Percentiles rank a stretch among this genome's conserved stretches.
Conservation (phyloP, 2,329 filamentous ascomycete species). For the Alternaria postmessia region DNA sequence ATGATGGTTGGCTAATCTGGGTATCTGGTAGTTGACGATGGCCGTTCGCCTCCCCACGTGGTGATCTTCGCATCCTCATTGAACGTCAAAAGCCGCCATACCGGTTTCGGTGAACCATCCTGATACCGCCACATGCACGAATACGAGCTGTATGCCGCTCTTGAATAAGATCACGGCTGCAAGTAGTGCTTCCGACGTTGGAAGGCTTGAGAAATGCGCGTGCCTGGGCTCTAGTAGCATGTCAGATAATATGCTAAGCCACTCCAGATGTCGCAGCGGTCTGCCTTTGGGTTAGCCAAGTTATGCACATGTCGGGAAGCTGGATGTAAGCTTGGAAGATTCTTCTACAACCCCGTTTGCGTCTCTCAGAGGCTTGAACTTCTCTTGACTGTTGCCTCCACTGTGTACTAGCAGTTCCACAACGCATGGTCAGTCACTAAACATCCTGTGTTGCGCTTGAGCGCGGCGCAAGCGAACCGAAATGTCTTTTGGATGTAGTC, state of each 20-base stretch:
- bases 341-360: slow-evolving; percentile 16
- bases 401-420: slow-evolving; percentile 9
- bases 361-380: slow-evolving; percentile 19
- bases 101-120: slow-evolving; percentile 14
- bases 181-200: slow-evolving; percentile 13
- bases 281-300: slow-evolving; percentile 22
- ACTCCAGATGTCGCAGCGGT: slow-evolving; percentile 17
- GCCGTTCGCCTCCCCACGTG: slow-evolving; percentile 35
- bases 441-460: slow-evolving; percentile 32
- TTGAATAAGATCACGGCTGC: slow-evolving; percentile 8
- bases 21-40: slow-evolving; percentile 11
- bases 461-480: slow-evolving; percentile 32
- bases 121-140: slow-evolving; percentile 21
- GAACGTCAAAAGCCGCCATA: slow-evolving; percentile 15
- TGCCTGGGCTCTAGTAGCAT: slow-evolving; percentile 14
- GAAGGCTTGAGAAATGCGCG: slow-evolving; percentile 13
- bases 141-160: slow-evolving; percentile 15
- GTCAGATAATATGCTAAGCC: slow-evolving; percentile 28
- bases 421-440: slow-evolving; percentile 34
- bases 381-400: slow-evolving; percentile 25
- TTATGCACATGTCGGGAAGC: slow-evolving; percentile 3
- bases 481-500: slow-evolving; percentile 46
- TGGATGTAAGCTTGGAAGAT: slow-evolving; percentile 18
- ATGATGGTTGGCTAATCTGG: background rate
- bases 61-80: slow-evolving; percentile 29